phyloP scores from a whole-genome alignment of 495 filamentous ascomycete genomes.

The Aspergillus wentii region DNA sequence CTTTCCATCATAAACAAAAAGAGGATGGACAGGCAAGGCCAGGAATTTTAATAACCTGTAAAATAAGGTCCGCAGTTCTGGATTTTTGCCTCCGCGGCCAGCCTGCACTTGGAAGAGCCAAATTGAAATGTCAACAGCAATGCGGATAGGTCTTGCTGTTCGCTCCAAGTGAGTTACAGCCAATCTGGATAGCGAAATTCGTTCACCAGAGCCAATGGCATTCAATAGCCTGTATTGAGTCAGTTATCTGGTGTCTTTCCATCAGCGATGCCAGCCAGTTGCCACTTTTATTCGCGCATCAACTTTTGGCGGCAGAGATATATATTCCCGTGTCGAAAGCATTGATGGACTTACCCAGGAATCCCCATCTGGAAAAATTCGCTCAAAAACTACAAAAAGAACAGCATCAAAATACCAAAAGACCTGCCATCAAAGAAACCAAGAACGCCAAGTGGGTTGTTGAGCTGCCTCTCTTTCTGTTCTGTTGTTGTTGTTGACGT shows the following conservation, averaged over 20 bases:
- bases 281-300: too few relatives aligned
- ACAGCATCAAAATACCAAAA: conserved; percentile 6
- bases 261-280: too few relatives aligned
- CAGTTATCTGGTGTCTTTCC: conserved; percentile 11
- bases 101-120: conserved; percentile 96
- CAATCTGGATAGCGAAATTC: conserved; percentile 79
- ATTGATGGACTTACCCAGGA: conserved; percentile 34
- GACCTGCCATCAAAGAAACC: background rate
- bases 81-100: conserved; percentile 81
- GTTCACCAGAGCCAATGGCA: conserved; percentile 76
- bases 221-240: conserved; percentile 64
- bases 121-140: conserved; percentile 94
- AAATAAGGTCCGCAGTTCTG: conserved; percentile 87
- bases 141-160: conserved; percentile 65
- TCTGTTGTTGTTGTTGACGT: conserved; percentile 24
- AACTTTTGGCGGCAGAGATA: too few relatives aligned
- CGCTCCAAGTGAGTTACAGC: conserved; percentile 69
- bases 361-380: conserved; percentile 35
- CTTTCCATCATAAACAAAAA: conserved; percentile 94
- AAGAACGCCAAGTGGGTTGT: background rate
- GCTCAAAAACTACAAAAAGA: conserved; percentile 3
- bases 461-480: too few relatives aligned
- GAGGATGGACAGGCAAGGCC: conserved; percentile 71
- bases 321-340: too few relatives aligned
- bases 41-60: conserved; percentile 85